Conservation (phyloP, 805 yeast species). For the Cyberlindnera americana region DNA sequence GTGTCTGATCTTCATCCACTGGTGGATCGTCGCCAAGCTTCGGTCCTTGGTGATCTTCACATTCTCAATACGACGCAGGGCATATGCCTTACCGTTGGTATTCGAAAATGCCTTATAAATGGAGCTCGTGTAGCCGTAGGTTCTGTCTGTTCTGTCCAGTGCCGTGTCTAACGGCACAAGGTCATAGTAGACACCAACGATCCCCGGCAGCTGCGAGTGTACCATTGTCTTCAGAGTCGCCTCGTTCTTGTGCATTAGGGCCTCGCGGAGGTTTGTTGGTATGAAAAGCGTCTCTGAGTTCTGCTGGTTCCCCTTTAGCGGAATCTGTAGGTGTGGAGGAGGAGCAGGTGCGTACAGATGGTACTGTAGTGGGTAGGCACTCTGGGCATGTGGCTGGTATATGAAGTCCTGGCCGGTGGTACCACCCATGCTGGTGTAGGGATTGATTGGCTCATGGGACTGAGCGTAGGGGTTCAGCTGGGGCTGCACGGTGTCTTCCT, state of each 20-base stretch:
- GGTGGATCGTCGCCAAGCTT: constrained; percentile 56
- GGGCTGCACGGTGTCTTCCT: constrained; percentile 3
- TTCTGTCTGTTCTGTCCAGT: constrained; percentile 30
- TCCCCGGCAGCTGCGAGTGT: constrained; percentile 61
- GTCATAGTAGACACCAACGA: constrained; percentile 80
- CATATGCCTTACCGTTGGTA: constrained; percentile 71
- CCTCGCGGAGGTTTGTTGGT: constrained; percentile 66
- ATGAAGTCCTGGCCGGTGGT: constrained; percentile 13
- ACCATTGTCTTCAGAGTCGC: constrained; percentile 70
- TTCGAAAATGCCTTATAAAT: constrained; percentile 80
- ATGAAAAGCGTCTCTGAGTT: constrained; percentile 68
- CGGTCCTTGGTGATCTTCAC: constrained; percentile 52
- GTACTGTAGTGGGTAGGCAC: constrained; percentile 60
- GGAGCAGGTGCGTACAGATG: constrained; percentile 90
- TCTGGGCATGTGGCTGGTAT: constrained; percentile 16
- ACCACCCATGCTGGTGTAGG: constrained; percentile 8
- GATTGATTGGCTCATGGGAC: constrained; percentile 9
- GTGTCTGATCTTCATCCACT: constrained; percentile 57
- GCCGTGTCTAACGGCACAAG: constrained; percentile 73
- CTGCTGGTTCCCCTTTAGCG: constrained; percentile 67
- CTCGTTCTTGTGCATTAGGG: constrained; percentile 68
- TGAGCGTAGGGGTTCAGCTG: constrained; percentile 22
- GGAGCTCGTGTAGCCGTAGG: constrained; percentile 55
- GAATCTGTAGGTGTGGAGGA: constrained; percentile 62
- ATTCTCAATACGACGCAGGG: constrained; percentile 68